Evolutionary conservation across 2,329 filamentous ascomycete species (phyloP), one percentile per base, ranked within the genome.

Genomic region (Scorias spongiosa): DNA sequence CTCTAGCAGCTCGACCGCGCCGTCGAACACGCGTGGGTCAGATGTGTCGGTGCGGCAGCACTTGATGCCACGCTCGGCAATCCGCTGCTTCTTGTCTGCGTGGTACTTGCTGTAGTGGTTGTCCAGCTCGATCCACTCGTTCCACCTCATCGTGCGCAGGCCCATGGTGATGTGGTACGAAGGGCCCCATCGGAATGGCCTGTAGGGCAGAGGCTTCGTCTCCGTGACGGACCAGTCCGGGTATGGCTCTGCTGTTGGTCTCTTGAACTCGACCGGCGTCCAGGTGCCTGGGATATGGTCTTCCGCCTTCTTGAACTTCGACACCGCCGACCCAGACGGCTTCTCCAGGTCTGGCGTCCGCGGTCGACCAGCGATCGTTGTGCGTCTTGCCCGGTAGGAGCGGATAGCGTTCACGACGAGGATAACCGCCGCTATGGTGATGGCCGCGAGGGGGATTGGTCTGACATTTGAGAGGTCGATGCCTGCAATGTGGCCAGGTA

Each of bases 121-220:
- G 63, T 93, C 86, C 20, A 93, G 73, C 62, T 93, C 83, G 55
- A 89, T 86, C 84, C 84, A 88, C 45, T 86, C 78, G 43, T 81
- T 73, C 62, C 76, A 78, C 29, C 75, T 68, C 65, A 84, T 72
- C 8, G 69, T 74, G n/a, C 83, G 73, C 2, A 89, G 68, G 0
- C 84, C 83, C 79, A 88, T 83, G 1, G 79, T 87, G 46, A 84
- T 72, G 55, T 82, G 74, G 60, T 87, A 86, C 7, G 20, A 26
- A 7, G 82, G 82, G 0, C 84, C 83, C 58, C 85, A 76, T 52
- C 80, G 75, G 60, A 89, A 89, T 0, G 84, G 81, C 5, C 84
- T 74, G 62, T 89, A 89, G 0, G 81, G 81, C 0, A 86, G 71
- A 0, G 84, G 83, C 47, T 81, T 80, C 1, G 80, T 84, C n/a